These are phyloP conservation scores for Starmera quercuum DNA, from an alignment of 805 yeast genomes.

Conservation along the genomic window DNA sequence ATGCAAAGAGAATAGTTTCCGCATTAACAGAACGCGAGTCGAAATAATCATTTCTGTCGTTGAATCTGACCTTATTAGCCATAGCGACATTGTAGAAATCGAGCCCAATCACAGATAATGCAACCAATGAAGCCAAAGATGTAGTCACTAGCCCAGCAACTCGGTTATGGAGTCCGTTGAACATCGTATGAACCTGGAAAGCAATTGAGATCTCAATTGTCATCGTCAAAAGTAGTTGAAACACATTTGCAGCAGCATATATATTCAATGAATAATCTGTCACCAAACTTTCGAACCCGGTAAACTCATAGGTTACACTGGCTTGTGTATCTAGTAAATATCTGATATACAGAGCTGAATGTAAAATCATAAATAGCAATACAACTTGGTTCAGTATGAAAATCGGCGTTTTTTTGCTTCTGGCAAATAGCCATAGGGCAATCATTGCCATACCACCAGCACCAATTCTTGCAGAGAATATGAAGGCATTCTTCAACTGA, in stretches of 20 bases:
- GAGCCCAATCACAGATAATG: constrained; percentile 47
- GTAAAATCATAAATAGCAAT: constrained; percentile 46
- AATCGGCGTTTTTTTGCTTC: constrained; percentile 54
- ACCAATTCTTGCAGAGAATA: constrained; percentile 55
- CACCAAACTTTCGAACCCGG: constrained; percentile 36
- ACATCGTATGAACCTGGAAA: constrained; percentile 67
- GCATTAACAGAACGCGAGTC: constrained; percentile 38
- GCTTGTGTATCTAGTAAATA: constrained; percentile 47
- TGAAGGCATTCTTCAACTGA: constrained; percentile 30
- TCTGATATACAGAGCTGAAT: constrained; percentile 51
- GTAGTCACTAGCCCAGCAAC: constrained; percentile 30
- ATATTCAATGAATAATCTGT: constrained; percentile 32
- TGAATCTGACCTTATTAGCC: constrained; percentile 30
- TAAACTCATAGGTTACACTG: constrained; percentile 37
- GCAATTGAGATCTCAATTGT: constrained; percentile 59
- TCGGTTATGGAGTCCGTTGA: constrained; percentile 55
- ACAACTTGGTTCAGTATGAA: constrained; percentile 66
- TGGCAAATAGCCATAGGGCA: constrained; percentile 39
- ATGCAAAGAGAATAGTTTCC: constrained; percentile 58
- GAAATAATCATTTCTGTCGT: constrained; percentile 12
- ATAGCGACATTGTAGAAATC: constrained; percentile 47
- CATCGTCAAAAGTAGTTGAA: constrained; percentile 52
- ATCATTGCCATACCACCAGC: constrained; percentile 40
- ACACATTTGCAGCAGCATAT: constrained; percentile 53
- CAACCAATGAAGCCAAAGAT: constrained; percentile 33